Conservation (phyloP, 768 basidiomycete genomes). For the Mycena belliarum region DNA sequence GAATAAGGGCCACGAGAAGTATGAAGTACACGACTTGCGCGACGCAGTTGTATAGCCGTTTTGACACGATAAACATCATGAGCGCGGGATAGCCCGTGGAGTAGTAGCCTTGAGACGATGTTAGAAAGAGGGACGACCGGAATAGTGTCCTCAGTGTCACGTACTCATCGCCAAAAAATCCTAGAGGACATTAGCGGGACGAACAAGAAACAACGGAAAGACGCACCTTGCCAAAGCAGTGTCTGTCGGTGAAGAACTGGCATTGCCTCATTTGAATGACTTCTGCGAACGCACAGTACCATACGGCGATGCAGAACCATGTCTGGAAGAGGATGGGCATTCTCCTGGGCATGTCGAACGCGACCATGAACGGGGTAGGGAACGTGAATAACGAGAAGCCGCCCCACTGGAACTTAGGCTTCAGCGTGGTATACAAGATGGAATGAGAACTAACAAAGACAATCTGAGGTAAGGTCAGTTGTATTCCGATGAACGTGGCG, state of each 20-base stretch:
- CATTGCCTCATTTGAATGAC: constrained; percentile 20
- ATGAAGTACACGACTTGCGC: constrained; percentile 21
- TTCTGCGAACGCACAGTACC: constrained; percentile 22
- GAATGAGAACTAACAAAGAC: constrained; percentile 9
- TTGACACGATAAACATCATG: constrained; percentile 26
- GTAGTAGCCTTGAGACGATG: constrained; percentile 24
- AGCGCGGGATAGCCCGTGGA: constrained; percentile 26
- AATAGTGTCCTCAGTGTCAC: background rate
- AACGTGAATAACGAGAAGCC: constrained; percentile 18
- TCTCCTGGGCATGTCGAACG: constrained; percentile 31
- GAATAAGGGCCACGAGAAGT: constrained; percentile 21
- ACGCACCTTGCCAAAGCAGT: constrained; percentile 16
- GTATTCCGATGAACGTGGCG: background rate
- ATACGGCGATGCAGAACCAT: constrained; percentile 25
- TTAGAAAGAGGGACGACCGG: background rate
- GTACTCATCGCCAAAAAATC: constrained; percentile 29
- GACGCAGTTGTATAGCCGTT: constrained; percentile 26
- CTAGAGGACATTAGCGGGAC: constrained; percentile 1
- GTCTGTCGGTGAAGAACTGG: constrained; percentile 14
- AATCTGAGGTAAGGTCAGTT: background rate
- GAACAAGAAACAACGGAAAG: background rate
- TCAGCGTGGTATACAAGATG: background rate
- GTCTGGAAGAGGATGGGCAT: constrained; percentile 29
- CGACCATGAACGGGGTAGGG: constrained; percentile 29
- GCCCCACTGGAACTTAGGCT: constrained; percentile 6